Conservation (phyloP, 148 eudicot species). For the Dysphania ambrosioides region DNA sequence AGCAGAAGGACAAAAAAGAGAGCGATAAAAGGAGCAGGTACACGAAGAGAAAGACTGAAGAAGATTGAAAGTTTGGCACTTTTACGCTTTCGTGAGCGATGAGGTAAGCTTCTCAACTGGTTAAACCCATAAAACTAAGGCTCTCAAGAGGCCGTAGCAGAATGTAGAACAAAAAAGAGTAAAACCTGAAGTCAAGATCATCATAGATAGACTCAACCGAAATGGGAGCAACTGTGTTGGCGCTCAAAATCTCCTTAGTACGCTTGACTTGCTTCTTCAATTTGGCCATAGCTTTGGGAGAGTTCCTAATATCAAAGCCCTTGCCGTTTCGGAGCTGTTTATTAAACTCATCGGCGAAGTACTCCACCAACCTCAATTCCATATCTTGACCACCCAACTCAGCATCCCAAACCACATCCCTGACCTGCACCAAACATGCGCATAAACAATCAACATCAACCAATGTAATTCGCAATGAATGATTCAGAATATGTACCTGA, state of each 20-base stretch:
- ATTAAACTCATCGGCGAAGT: constrained; percentile 87
- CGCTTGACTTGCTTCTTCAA: constrained; percentile 99
- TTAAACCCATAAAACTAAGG: too few species aligned
- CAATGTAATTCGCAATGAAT: too few species aligned
- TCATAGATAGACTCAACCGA: constrained; percentile 93
- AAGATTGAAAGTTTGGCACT: too few species aligned
- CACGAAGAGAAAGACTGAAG: too few species aligned
- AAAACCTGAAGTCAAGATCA: constrained; percentile 97
- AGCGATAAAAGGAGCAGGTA: too few species aligned
- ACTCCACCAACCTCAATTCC: constrained; percentile 87
- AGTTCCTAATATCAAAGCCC: constrained; percentile 76
- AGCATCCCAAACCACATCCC: constrained; percentile 90
- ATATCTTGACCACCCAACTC: constrained; percentile 92
- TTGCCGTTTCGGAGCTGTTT: constrained; percentile 74
- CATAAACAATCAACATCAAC: too few species aligned
- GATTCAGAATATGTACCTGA: constrained; percentile 83
- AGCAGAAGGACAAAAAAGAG: too few species aligned
- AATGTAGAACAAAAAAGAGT: too few species aligned
- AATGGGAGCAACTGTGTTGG: constrained; percentile 84
- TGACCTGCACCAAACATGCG: constrained; percentile 62
- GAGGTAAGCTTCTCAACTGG: too few species aligned
- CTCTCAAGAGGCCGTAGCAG: too few species aligned
- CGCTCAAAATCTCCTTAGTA: constrained; percentile 93
- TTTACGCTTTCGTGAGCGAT: too few species aligned
- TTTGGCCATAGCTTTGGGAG: constrained; percentile 96